phyloP scores from a whole-genome alignment of 2,329 filamentous ascomycete species.

The Ascochyta lentis region DNA sequence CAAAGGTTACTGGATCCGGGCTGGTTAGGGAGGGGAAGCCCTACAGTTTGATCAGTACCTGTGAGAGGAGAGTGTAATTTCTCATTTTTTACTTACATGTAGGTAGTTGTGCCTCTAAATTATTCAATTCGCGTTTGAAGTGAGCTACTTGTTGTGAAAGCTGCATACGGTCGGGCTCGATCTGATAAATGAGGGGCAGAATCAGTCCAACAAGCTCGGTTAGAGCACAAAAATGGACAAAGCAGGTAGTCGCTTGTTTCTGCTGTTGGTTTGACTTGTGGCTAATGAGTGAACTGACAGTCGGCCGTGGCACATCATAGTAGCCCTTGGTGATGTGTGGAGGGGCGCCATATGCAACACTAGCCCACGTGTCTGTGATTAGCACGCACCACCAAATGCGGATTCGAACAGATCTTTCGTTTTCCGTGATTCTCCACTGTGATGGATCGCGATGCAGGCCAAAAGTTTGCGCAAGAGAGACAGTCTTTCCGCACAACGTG shows the following conservation, averaged over 20 bases:
- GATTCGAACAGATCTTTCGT: constrained; percentile 60
- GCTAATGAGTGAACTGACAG: constrained; percentile 50
- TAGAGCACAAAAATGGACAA: constrained; percentile 60
- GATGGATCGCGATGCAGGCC: constrained; percentile 63
- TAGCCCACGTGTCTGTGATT: constrained; percentile 64
- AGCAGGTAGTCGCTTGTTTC: constrained; percentile 58
- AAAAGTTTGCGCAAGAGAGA: constrained; percentile 62
- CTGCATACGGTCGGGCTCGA: constrained; percentile 38
- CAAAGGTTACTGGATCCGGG: constrained; percentile 48
- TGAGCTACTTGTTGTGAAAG: constrained; percentile 39
- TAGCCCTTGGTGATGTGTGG: constrained; percentile 61
- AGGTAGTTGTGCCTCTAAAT: constrained; percentile 45
- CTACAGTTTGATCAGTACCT: neutral
- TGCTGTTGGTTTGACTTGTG: constrained; percentile 45
- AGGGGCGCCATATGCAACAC: constrained; percentile 63
- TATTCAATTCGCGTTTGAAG: constrained; percentile 43
- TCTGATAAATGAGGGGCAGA: constrained; percentile 48
- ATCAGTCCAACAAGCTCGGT: constrained; percentile 52
- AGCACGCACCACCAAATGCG: constrained; percentile 65
- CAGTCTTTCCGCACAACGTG: constrained; percentile 60
- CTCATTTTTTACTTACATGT: constrained; percentile 21
- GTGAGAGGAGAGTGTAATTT: accelerated
- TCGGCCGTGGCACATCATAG: constrained; percentile 63
- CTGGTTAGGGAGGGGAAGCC: constrained; percentile 37
- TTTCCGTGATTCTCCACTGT: constrained; percentile 58